phyloP scores from a whole-genome alignment of 306 rosid genomes.

The Gleditsia sinensis region DNA sequence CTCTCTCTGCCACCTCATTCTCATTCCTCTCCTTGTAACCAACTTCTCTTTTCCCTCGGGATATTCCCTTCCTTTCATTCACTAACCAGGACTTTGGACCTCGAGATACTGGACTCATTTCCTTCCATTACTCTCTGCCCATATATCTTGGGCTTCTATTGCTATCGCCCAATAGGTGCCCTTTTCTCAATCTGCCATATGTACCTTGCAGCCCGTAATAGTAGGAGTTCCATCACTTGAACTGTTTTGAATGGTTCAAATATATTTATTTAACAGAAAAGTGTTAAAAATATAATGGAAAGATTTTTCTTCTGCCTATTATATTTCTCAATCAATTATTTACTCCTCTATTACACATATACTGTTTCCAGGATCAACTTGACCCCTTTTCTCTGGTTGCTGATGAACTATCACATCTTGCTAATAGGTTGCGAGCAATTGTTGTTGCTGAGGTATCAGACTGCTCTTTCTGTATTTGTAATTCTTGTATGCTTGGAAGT shows the following conservation, averaged over 20 bases:
- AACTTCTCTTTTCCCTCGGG: no score
- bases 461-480: slow-evolving; percentile 26
- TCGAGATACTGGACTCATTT: no score
- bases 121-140: no score
- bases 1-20: no score
- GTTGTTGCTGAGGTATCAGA: slow-evolving; percentile 80
- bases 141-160: no score
- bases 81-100: no score
- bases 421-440: slow-evolving; percentile 75
- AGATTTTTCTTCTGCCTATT: neutral
- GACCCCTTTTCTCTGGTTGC: slow-evolving; percentile 96
- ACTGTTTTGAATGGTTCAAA: neutral
- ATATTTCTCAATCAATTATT: slow-evolving; percentile 2
- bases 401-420: slow-evolving; percentile 79
- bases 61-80: no score
- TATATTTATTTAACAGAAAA: neutral
- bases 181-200: no score
- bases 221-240: no score
- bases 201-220: no score
- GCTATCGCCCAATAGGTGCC: no score
- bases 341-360: slow-evolving; percentile 13
- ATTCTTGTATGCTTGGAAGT: slow-evolving; percentile 18
- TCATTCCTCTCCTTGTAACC: no score
- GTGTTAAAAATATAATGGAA: neutral
- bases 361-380: slow-evolving; percentile 64